phyloP scores from a whole-genome alignment of 2,329 filamentous ascomycete species.

The Trichoderma sp. region DNA sequence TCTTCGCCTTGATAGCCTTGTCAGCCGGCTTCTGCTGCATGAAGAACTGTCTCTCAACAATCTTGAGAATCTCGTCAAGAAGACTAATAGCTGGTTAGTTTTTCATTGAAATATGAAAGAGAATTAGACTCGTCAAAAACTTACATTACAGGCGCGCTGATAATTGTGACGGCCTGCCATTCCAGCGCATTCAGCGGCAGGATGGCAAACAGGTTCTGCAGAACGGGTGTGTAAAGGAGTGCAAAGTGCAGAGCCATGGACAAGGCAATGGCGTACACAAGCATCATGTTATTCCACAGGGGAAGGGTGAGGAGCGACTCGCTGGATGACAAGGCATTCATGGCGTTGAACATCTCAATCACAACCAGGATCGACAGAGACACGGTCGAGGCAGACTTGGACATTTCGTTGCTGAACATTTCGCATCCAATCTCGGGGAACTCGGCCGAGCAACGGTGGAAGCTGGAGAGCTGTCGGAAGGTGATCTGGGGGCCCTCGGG shows the following conservation, averaged over 20 bases:
- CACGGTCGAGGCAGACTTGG: conserved; percentile 87
- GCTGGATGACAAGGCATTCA: conserved; percentile 94
- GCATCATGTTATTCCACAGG: conserved; percentile 98
- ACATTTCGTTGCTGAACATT: conserved; percentile 84
- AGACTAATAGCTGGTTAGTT: conserved; percentile 49
- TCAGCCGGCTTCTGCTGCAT: conserved; percentile 46
- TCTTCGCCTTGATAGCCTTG: conserved; percentile 46
- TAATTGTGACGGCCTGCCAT: conserved; percentile 86
- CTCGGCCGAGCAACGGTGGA: conserved; percentile 84
- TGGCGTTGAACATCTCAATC: conserved; percentile 99
- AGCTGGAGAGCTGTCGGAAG: conserved; percentile 85
- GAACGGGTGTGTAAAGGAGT: conserved; percentile 84
- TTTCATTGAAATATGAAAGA: no score
- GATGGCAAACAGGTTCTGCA: conserved; percentile 88
- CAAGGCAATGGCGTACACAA: conserved; percentile 88
- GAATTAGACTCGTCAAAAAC: conserved; percentile 36
- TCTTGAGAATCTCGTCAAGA: conserved; percentile 82
- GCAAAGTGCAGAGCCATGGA: conserved; percentile 96
- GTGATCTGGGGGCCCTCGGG: conserved; percentile 82
- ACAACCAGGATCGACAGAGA: conserved; percentile 90
- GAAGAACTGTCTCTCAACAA: conserved; percentile 67
- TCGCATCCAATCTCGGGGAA: conserved; percentile 88
- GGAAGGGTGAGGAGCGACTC: conserved; percentile 91
- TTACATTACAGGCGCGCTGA: conserved; percentile 92
- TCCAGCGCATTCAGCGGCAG: conserved; percentile 80